Base-by-base conservation (phyloP, 2,329 filamentous ascomycete genomes). In the Talaromyces sp. region DNA sequence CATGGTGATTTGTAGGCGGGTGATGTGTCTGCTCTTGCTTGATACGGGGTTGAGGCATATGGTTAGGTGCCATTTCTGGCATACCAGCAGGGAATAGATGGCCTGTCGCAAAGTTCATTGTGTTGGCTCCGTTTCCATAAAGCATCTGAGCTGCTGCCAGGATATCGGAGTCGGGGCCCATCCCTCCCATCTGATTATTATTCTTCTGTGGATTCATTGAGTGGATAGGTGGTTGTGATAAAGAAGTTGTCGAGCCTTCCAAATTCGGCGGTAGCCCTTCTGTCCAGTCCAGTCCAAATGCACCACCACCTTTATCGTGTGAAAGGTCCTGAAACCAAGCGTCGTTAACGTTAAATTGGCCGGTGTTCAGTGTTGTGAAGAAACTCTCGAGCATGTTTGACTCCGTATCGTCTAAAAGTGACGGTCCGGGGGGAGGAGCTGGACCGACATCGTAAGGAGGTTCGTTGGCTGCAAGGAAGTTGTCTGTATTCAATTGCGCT, bases 211-310 rank as follows among this genome's bases (percentile, higher is more conserved):
- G 54, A 14, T 67, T 67, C 35, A 71, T 71, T 43, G 72, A 71
- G 52, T 73, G 68, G 27, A 72, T 68, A 2, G 75, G 77, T 41
- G 85, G 84, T 59, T 85, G 83, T 19, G 87, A 87, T 68, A 85
- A 85, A 3, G 87, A 89, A 22, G 88, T 89, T 1, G 85, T 81
- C 13, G 88, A 86, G 60, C 88, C 88, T 78, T 90, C 85, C 68
- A 90, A 87, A 58, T 83, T 83, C 1, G 88, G 88, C 5, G 88
- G 88, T 22, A 89, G 78, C 65, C 87, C 85, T 22, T 74, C 72
- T 31, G 74, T 68, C 77, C 78, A 81, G 56, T 77, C 76, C 39
- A 79, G 73, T 24, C 72, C 71, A 41, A 73, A 65, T 11, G 69
- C 33, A 11, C 70, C 70, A 9, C 71, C 66, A 1, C 71, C 56